Conservation (phyloP, 768 basidiomycete species). For the Dictyophora rubrovolvata region DNA sequence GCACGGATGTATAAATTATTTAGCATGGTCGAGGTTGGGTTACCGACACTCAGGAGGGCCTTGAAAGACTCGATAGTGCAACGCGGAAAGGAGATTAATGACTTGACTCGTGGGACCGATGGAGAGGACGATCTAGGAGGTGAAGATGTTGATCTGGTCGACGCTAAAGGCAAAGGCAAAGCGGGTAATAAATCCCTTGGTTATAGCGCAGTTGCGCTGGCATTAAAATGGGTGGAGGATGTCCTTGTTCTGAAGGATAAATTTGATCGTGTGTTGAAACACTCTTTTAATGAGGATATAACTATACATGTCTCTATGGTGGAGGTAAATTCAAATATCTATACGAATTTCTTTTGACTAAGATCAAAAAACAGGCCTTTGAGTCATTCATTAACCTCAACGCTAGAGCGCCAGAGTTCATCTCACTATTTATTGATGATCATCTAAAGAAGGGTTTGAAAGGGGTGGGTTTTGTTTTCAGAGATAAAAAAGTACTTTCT, state of each 20-base stretch:
- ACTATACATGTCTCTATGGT: constrained; percentile 74
- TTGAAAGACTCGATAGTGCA: constrained; percentile 63
- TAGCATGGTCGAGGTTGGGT: constrained; percentile 53
- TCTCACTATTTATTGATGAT: constrained; percentile 95
- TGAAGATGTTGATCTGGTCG: constrained; percentile 24
- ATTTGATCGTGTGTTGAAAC: constrained; percentile 67
- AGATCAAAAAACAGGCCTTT: constrained; percentile 56
- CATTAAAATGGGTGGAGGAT: constrained; percentile 88
- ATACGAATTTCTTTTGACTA: background rate
- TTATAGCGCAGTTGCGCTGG: constrained; percentile 44
- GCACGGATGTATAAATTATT: constrained; percentile 72
- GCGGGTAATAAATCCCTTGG: constrained; percentile 26
- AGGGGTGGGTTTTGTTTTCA: constrained; percentile 50
- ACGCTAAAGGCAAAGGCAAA: constrained; percentile 46
- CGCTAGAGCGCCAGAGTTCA: constrained; percentile 82
- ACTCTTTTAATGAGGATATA: constrained; percentile 62
- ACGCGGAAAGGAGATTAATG: constrained; percentile 76
- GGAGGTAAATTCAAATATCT: constrained; percentile 45
- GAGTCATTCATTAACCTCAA: constrained; percentile 85
- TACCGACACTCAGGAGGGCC: constrained; percentile 49
- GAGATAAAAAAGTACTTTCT: background rate
- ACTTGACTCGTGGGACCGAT: constrained; percentile 29
- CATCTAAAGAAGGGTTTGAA: constrained; percentile 90
- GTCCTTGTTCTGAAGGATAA: constrained; percentile 87
- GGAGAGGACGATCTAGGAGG: constrained; percentile 27